Conservation (phyloP, 805 yeast genomes). For the Yarrowia deformans region DNA sequence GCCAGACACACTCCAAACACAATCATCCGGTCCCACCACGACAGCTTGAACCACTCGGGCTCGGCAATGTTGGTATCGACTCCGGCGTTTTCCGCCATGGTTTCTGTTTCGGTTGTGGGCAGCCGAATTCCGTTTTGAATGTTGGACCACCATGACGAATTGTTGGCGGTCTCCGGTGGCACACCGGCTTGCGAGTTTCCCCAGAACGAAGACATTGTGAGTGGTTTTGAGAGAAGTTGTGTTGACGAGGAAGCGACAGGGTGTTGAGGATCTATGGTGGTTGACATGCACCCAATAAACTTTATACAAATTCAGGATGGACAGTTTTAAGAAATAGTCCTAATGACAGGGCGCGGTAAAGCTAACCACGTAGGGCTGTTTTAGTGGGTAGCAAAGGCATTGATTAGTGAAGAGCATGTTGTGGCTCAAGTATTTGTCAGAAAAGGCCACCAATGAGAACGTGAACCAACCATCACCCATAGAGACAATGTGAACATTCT, state of each 20-base stretch:
- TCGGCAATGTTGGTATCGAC: slow-evolving; percentile 42
- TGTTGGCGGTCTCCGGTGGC: slow-evolving; percentile 29
- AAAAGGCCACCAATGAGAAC: too few species aligned
- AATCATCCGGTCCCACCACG: slow-evolving; percentile 79
- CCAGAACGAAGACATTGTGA: slow-evolving; percentile 38
- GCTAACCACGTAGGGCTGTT: too few species aligned
- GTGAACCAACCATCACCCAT: too few species aligned
- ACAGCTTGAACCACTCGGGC: slow-evolving; percentile 54
- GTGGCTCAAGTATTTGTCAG: too few species aligned
- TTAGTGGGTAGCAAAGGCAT: too few species aligned
- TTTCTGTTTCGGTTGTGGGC: slow-evolving; percentile 42
- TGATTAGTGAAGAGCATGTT: too few species aligned
- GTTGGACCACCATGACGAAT: slow-evolving; percentile 37
- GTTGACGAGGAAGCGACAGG: neutral
- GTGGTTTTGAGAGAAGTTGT: neutral
- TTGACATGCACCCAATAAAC: neutral
- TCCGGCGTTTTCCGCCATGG: slow-evolving; percentile 46
- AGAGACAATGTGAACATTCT: too few species aligned
- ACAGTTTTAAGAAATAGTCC: too few species aligned
- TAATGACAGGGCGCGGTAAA: too few species aligned
- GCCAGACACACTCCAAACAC: slow-evolving; percentile 79
- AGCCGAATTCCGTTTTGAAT: slow-evolving; percentile 20
- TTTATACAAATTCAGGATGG: neutral
- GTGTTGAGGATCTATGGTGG: neutral
- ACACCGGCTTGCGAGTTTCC: slow-evolving; percentile 30